A percentile compares a stretch with the other conserved stretches of the same genome.
These are phyloP conservation scores for Melampsora americana DNA, from an alignment of 1,284 basidiomycete species.

Conservation along the genomic window DNA sequence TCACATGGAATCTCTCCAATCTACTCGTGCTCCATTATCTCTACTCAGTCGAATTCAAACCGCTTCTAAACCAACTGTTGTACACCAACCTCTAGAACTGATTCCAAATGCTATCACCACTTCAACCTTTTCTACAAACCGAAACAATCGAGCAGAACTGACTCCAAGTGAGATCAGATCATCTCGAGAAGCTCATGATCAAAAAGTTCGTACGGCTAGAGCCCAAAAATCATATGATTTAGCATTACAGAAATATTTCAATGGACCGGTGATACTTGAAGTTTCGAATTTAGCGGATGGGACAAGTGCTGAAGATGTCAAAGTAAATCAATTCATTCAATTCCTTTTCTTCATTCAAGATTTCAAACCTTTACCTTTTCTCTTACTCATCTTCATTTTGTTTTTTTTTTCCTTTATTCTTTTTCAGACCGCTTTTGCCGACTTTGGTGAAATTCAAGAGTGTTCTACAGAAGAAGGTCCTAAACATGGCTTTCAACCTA, in stretches of 20 bases:
- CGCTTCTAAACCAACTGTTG: background rate
- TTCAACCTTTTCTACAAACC: background rate
- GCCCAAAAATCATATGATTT: slow-evolving; percentile 13
- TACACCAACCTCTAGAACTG: slow-evolving; percentile 11
- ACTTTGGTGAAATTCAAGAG: slow-evolving; percentile 38
- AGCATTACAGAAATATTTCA: slow-evolving; percentile 23
- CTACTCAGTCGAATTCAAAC: slow-evolving; percentile 28
- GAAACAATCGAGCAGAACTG: background rate
- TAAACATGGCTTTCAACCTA: slow-evolving; percentile 19
- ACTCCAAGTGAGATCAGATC: background rate
- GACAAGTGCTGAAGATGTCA: slow-evolving; percentile 36
- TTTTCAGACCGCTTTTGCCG: slow-evolving; percentile 42
- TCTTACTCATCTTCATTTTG: background rate
- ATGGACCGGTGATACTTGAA: slow-evolving; percentile 35
- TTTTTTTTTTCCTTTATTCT: too few relatives aligned
- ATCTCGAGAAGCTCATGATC: background rate
- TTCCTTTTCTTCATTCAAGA: background rate
- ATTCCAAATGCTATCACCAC: background rate
- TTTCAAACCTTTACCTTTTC: background rate
- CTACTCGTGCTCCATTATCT: slow-evolving; percentile 17
- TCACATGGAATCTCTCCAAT: too few relatives aligned
- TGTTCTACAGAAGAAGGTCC: slow-evolving; percentile 39
- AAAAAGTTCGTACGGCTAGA: slow-evolving; percentile 1
- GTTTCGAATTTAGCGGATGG: slow-evolving; percentile 39
- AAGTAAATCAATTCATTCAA: background rate